These are phyloP conservation scores for Ilyonectria robusta DNA, from an alignment of 2,329 filamentous ascomycete genomes.

Conservation along the genomic window DNA sequence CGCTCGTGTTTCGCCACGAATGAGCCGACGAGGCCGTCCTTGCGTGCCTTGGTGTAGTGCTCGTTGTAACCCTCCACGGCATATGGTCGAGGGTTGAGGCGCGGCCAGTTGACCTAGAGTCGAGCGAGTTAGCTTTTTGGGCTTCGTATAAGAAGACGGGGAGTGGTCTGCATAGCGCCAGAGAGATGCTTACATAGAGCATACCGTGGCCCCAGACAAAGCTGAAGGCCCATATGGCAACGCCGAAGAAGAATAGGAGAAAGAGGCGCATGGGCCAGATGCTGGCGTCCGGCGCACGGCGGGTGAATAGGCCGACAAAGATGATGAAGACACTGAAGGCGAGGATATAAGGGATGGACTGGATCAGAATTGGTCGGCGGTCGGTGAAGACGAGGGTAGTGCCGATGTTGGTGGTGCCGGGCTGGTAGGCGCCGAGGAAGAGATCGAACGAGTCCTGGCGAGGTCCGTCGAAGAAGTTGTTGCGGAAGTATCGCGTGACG, in stretches of 20 bases:
- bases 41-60: constrained; percentile 84
- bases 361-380: constrained; percentile 86
- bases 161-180: not conserved
- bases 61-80: constrained; percentile 92
- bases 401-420: constrained; percentile 79
- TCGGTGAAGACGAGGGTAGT: constrained; percentile 85
- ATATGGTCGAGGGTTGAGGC: constrained; percentile 89
- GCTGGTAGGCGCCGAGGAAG: constrained; percentile 89
- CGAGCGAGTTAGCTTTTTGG: constrained; percentile 28
- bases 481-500: constrained; percentile 88
- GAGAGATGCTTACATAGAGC: constrained; percentile 84
- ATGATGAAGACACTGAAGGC: constrained; percentile 90
- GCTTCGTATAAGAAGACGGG: not conserved
- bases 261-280: constrained; percentile 89
- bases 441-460: constrained; percentile 96
- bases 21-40: constrained; percentile 84
- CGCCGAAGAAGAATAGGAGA: constrained; percentile 80
- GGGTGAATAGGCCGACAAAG: constrained; percentile 80
- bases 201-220: constrained; percentile 91
- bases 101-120: constrained; percentile 94
- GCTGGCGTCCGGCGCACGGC: constrained; percentile 78
- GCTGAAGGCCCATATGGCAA: constrained; percentile 78
- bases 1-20: constrained; percentile 81
- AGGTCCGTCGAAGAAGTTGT: constrained; percentile 96
- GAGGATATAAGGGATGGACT: constrained; percentile 93